Conservation (phyloP, 345 rosid species). For the Streptanthus diversifolius region DNA sequence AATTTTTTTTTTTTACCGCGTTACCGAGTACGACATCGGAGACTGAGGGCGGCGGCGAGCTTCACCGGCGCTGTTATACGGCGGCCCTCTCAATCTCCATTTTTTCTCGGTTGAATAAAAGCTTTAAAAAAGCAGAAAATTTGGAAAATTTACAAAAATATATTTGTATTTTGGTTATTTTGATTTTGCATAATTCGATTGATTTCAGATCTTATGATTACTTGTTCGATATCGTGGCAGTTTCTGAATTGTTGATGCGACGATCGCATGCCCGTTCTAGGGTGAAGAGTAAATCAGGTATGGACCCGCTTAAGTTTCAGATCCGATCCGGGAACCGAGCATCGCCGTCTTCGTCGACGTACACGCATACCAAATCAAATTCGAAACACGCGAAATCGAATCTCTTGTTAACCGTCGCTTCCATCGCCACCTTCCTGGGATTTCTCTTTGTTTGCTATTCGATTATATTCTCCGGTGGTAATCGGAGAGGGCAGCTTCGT, state of each 20-base stretch:
- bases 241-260: slow-evolving; percentile 65
- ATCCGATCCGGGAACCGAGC: slow-evolving; percentile 41
- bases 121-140: not conserved
- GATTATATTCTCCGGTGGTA: slow-evolving; percentile 23
- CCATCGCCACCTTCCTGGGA: slow-evolving; percentile 23
- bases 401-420: slow-evolving; percentile 29
- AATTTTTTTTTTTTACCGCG: not conserved
- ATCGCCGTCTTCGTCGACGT: slow-evolving; percentile 46
- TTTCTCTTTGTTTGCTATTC: slow-evolving; percentile 37
- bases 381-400: slow-evolving; percentile 37
- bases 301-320: slow-evolving; percentile 72
- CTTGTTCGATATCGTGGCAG: slow-evolving; percentile 14
- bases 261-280: slow-evolving; percentile 64
- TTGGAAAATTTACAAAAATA: not conserved
- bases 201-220: slow-evolving; percentile 23
- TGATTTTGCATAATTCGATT: not conserved
- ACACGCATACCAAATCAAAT: slow-evolving; percentile 20
- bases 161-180: not conserved
- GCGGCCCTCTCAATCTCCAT: slow-evolving; percentile 34
- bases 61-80: slow-evolving; percentile 30
- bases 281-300: slow-evolving; percentile 37
- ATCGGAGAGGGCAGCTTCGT: slow-evolving; percentile 2
- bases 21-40: slow-evolving; percentile 30
- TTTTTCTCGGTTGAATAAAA: slow-evolving; percentile 20
- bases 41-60: slow-evolving; percentile 34